Conservation (phyloP, 345 rosid species). For the Sisymbrium altissimum region DNA sequence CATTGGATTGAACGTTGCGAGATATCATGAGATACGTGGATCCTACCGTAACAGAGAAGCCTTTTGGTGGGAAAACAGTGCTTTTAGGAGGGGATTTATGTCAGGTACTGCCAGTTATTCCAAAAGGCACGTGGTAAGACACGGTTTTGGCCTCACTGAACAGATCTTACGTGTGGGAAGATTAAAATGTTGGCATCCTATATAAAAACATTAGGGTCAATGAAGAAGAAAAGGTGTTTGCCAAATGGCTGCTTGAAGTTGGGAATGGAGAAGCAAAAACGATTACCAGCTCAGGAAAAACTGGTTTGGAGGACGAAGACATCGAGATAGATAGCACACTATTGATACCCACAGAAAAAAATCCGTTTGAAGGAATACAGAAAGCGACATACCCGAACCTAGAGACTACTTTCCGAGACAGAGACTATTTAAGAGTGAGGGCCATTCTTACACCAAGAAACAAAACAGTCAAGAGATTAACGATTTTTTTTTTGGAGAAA, state of each 20-base stretch:
- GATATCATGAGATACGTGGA: not conserved
- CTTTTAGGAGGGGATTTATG: not conserved
- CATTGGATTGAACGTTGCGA: not conserved
- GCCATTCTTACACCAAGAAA: not conserved
- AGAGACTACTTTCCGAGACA: too few species aligned
- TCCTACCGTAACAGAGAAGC: not conserved
- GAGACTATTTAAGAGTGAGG: not conserved
- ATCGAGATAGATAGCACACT: not conserved
- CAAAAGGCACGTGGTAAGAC: not conserved
- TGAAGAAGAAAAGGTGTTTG: too few species aligned
- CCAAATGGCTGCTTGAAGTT: not conserved
- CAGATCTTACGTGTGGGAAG: not conserved
- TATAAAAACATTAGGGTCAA: not conserved
- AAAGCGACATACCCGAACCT: not conserved
- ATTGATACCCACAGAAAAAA: not conserved
- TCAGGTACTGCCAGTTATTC: not conserved
- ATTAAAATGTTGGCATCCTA: too few species aligned
- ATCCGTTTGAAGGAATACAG: not conserved
- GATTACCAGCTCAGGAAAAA: not conserved
- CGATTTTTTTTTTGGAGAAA: not conserved
- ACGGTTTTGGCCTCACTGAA: not conserved
- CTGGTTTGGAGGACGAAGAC: not conserved
- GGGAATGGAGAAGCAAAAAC: not conserved
- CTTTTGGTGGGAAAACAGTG: not conserved
- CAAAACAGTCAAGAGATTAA: not conserved